Evolutionary conservation across 2,329 filamentous ascomycete species (phyloP).

Genomic region (Colletotrichum brevisporum): DNA sequence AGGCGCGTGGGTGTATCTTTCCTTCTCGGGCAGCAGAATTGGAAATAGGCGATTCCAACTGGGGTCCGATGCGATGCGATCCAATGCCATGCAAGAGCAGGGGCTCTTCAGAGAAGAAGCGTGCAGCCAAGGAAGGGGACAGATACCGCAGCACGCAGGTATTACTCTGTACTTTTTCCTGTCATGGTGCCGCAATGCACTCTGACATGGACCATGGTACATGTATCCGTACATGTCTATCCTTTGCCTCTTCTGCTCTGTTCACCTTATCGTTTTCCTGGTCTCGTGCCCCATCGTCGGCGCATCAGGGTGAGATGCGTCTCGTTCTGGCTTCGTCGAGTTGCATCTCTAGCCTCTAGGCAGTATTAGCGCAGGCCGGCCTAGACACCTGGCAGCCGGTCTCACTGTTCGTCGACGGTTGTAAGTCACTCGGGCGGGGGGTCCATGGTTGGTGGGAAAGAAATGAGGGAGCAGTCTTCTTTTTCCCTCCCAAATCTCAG

Average conservation of each 20-base stretch:
- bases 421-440: neutral
- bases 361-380: constrained; percentile 8
- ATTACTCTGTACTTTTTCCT: neutral
- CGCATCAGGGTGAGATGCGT: constrained; percentile 15
- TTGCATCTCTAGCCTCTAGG: neutral
- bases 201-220: neutral
- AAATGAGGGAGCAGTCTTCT: neutral
- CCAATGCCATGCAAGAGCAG: constrained; percentile 20
- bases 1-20: neutral
- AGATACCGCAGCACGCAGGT: neutral
- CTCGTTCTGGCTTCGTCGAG: neutral
- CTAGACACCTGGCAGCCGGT: constrained; percentile 8
- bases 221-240: neutral
- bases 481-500: neutral
- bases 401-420: constrained; percentile 1
- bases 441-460: no score
- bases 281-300: neutral
- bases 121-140: neutral
- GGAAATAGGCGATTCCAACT: neutral
- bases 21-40: neutral
- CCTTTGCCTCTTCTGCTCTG: no score
- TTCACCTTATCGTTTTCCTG: neutral
- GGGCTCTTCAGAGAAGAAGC: constrained; percentile 12
- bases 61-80: constrained; percentile 1
- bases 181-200: neutral